Conservation (phyloP, 1,284 basidiomycete species). For the Cystobasidiaceae sp. region DNA sequence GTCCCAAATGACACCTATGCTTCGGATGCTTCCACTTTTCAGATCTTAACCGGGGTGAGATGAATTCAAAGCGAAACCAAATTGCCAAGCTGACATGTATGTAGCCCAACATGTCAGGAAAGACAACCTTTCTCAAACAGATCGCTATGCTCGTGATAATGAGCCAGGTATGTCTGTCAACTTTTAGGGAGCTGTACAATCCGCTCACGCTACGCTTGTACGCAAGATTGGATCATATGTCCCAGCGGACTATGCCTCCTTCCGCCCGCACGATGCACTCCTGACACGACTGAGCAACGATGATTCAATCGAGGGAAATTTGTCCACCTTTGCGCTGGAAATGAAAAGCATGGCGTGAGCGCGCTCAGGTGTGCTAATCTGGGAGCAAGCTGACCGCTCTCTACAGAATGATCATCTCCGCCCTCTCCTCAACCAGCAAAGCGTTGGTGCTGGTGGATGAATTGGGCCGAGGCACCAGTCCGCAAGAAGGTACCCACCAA, state of each 20-base stretch:
- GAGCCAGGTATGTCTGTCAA: constrained; percentile 50
- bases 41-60: constrained; percentile 57
- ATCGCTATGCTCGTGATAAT: constrained; percentile 75
- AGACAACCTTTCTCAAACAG: constrained; percentile 86
- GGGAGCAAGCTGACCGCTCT: constrained; percentile 39
- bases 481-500: constrained; percentile 30
- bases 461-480: constrained; percentile 55
- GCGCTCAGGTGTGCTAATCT: neutral
- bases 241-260: constrained; percentile 72
- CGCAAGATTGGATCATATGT: constrained; percentile 51
- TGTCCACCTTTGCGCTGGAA: constrained; percentile 89
- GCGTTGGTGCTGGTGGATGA: constrained; percentile 85
- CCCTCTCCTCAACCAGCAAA: constrained; percentile 43
- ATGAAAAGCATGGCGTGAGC: constrained; percentile 65
- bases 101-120: constrained; percentile 74
- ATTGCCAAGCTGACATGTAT: too few species aligned
- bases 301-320: constrained; percentile 66
- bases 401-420: constrained; percentile 25
- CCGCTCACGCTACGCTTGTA: neutral
- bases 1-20: constrained; percentile 83
- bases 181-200: neutral
- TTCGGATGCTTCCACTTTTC: constrained; percentile 71
- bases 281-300: constrained; percentile 86
- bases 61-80: neutral
- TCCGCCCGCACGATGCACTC: constrained; percentile 71